These are phyloP conservation scores for Wakefieldia striispora DNA, from an alignment of 768 basidiomycete genomes.

Conservation along the genomic window DNA sequence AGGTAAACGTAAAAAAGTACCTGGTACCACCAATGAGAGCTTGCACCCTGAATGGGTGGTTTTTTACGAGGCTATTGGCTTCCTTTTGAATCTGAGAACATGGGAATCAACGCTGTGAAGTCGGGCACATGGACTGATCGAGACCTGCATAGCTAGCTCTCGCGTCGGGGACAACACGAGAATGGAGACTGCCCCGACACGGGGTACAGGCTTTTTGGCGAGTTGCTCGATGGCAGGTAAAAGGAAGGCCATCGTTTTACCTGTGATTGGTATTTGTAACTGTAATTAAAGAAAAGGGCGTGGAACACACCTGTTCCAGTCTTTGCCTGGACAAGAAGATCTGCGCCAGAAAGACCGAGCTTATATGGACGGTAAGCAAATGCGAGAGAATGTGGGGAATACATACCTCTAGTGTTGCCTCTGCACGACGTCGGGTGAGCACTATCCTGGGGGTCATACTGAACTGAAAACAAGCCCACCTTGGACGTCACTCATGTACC, in stretches of 20 bases:
- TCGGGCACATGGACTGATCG: constrained; percentile 20
- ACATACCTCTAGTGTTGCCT: constrained; percentile 40
- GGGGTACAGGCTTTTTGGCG: constrained; percentile 39
- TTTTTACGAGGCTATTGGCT: constrained; percentile 46
- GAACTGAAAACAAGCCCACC: constrained; percentile 24
- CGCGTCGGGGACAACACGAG: constrained; percentile 72
- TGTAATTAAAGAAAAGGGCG: background rate
- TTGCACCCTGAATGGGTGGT: constrained; percentile 43
- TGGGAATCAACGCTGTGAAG: constrained; percentile 8
- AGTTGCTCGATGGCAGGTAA: constrained; percentile 73
- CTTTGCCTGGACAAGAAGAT: constrained; percentile 52
- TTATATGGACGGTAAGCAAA: constrained; percentile 14
- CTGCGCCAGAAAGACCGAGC: constrained; percentile 41
- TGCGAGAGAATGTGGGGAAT: background rate
- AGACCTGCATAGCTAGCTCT: constrained; percentile 71
- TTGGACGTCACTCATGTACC: constrained; percentile 49
- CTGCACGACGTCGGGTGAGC: constrained; percentile 17
- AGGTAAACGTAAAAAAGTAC: constrained; percentile 17
- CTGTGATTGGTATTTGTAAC: constrained; percentile 20
- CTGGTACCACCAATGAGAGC: constrained; percentile 58
- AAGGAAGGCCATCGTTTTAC: constrained; percentile 74
- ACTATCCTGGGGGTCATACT: background rate
- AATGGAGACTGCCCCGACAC: constrained; percentile 43
- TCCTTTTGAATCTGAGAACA: constrained; percentile 56
- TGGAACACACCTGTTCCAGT: constrained; percentile 56